Conservation (phyloP, 805 yeast genomes). For the Candida maesae region DNA sequence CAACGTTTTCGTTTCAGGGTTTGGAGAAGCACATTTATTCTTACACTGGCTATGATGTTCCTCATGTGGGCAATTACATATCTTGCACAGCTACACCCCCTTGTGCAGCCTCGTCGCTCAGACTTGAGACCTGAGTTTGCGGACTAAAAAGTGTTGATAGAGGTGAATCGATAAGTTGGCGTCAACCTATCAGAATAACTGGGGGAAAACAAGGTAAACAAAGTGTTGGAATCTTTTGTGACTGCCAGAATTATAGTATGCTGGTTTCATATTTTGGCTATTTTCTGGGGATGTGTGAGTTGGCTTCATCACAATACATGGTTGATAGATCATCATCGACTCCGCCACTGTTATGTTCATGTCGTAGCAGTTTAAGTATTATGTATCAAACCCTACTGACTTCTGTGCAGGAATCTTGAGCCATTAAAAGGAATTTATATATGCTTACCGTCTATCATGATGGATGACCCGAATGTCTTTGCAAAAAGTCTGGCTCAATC, state of each 20-base stretch:
- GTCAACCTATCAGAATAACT: too few relatives aligned
- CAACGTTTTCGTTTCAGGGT: constrained; percentile 34
- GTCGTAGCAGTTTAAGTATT: too few relatives aligned
- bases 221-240: background rate
- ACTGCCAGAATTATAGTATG: background rate
- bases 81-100: constrained; percentile 80
- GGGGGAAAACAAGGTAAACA: too few relatives aligned
- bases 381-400: too few relatives aligned
- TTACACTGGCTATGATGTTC: constrained; percentile 72
- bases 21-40: constrained; percentile 68
- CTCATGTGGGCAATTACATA: constrained; percentile 94
- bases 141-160: constrained; percentile 3
- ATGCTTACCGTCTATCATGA: too few relatives aligned
- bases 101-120: constrained; percentile 85
- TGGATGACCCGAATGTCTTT: too few relatives aligned
- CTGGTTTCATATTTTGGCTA: background rate
- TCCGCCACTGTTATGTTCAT: too few relatives aligned
- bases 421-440: too few relatives aligned
- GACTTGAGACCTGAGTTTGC: constrained; percentile 79
- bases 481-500: too few relatives aligned
- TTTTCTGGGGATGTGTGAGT: too few relatives aligned
- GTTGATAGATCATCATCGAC: background rate
- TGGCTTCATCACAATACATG: background rate
- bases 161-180: background rate
- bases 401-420: too few relatives aligned